Conservation (phyloP, 169 alveolate genomes). For the Plasmodium gallinaceum region DNA sequence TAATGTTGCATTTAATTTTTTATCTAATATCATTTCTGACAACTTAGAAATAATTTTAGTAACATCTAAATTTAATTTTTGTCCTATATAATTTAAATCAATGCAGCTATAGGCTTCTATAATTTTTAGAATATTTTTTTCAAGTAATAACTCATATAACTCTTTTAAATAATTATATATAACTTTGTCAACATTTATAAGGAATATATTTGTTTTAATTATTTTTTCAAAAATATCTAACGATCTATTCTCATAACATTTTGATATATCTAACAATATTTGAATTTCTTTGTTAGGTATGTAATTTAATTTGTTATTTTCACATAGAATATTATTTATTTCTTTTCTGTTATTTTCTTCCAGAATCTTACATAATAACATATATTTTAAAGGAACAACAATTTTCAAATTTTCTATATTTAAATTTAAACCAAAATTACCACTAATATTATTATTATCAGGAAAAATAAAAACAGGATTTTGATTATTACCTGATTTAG, state of each 20-base stretch:
- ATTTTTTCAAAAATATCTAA: conserved; percentile 90
- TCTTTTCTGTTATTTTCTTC: conserved; percentile 88
- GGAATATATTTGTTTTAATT: conserved; percentile 86
- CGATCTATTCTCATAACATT: conserved; percentile 91
- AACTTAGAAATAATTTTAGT: conserved; percentile 90
- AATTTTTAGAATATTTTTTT: conserved; percentile 91
- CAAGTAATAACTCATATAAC: conserved; percentile 91
- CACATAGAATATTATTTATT: conserved; percentile 84
- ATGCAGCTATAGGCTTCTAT: conserved; percentile 93
- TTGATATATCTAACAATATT: conserved; percentile 91
- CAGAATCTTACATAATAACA: conserved; percentile 94
- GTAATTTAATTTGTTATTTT: conserved; percentile 89
- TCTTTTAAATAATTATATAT: conserved; percentile 90
- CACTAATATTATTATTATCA: conserved; percentile 45
- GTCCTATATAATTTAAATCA: conserved; percentile 91
- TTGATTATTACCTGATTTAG: conserved; percentile 15
- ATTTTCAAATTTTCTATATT: conserved; percentile 88
- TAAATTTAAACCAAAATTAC: conserved; percentile 78
- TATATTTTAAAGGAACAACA: conserved; percentile 89
- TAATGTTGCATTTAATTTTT: conserved; percentile 94
- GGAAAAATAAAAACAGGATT: conserved; percentile 49
- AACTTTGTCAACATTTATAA: conserved; percentile 89
- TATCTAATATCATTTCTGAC: conserved; percentile 96
- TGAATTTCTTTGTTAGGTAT: conserved; percentile 90
- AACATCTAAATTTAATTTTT: conserved; percentile 87